phyloP scores from a whole-genome alignment of 2,329 filamentous ascomycete species.

The Ophiocordyceps australis region DNA sequence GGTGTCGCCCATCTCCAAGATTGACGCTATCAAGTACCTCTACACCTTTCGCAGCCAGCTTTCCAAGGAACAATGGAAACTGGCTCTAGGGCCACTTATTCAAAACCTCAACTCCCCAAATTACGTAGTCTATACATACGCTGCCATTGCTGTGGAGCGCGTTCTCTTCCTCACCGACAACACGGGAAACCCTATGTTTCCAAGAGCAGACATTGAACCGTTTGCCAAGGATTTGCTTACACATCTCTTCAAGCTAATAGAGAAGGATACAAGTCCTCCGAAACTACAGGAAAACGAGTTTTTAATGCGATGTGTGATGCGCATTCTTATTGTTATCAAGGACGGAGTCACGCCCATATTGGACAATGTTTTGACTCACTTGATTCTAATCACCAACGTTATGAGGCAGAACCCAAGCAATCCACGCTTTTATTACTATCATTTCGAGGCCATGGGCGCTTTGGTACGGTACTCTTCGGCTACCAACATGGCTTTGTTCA shows the following conservation, averaged over 20 bases:
- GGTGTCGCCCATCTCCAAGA: slow-evolving; percentile 74
- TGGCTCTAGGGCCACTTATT: slow-evolving; percentile 75
- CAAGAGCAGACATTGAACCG: slow-evolving; percentile 58
- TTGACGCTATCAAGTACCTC: slow-evolving; percentile 95
- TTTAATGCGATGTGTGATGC: slow-evolving; percentile 96
- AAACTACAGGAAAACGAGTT: slow-evolving; percentile 99
- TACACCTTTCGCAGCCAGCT: slow-evolving; percentile 94
- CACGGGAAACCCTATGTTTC: slow-evolving; percentile 59
- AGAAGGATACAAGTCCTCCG: slow-evolving; percentile 64
- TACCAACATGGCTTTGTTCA: slow-evolving; percentile 53
- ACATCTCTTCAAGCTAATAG: slow-evolving; percentile 81
- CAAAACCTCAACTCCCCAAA: slow-evolving; percentile 79
- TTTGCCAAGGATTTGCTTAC: slow-evolving; percentile 73
- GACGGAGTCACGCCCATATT: slow-evolving; percentile 59
- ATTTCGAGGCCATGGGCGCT: slow-evolving; percentile 87
- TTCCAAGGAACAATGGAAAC: slow-evolving; percentile 79
- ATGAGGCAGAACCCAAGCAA: slow-evolving; percentile 95
- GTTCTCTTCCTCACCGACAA: slow-evolving; percentile 71
- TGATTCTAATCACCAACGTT: slow-evolving; percentile 77
- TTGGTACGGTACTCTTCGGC: slow-evolving; percentile 53
- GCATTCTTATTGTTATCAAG: slow-evolving; percentile 84
- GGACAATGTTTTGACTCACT: slow-evolving; percentile 63
- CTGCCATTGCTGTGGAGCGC: slow-evolving; percentile 89
- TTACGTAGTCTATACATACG: slow-evolving; percentile 96
- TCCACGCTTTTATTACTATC: slow-evolving; percentile 94